Evolutionary conservation across 2,329 filamentous ascomycete species (phyloP).

Genomic region (Colletotrichum karsti): DNA sequence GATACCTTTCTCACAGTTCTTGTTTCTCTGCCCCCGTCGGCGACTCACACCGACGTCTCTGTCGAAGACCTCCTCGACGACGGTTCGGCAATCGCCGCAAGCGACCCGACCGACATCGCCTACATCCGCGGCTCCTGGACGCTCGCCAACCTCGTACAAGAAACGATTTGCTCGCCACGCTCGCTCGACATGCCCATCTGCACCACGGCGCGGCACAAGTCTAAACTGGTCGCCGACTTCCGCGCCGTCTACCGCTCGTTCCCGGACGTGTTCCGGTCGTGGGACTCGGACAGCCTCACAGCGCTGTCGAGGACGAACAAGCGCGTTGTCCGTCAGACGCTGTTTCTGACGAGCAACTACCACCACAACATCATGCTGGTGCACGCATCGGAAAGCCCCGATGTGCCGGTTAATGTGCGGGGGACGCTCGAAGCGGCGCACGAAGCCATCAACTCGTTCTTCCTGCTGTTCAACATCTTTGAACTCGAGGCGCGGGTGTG

Average conservation of each 20-base stretch:
- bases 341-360: constrained; percentile 84
- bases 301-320: constrained; percentile 67
- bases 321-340: constrained; percentile 75
- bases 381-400: constrained; percentile 73
- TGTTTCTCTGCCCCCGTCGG: constrained; percentile 78
- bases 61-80: constrained; percentile 79
- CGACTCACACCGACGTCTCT: constrained; percentile 81
- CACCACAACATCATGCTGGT: constrained; percentile 85
- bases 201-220: constrained; percentile 73
- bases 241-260: constrained; percentile 77
- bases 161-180: constrained; percentile 77
- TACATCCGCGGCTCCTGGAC: constrained; percentile 84
- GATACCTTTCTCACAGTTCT: constrained; percentile 85
- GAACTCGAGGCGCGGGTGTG: constrained; percentile 78
- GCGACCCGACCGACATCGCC: constrained; percentile 71
- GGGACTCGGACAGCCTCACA: constrained; percentile 68
- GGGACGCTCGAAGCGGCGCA: constrained; percentile 79
- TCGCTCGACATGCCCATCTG: constrained; percentile 79
- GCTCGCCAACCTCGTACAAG: constrained; percentile 80
- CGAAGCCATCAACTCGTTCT: constrained; percentile 78
- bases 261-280: constrained; percentile 74
- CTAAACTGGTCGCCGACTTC: constrained; percentile 75
- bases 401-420: constrained; percentile 71
- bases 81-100: constrained; percentile 61
- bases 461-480: constrained; percentile 75